Conservation (phyloP, 768 basidiomycete species). For the Podaxis sp. region DNA sequence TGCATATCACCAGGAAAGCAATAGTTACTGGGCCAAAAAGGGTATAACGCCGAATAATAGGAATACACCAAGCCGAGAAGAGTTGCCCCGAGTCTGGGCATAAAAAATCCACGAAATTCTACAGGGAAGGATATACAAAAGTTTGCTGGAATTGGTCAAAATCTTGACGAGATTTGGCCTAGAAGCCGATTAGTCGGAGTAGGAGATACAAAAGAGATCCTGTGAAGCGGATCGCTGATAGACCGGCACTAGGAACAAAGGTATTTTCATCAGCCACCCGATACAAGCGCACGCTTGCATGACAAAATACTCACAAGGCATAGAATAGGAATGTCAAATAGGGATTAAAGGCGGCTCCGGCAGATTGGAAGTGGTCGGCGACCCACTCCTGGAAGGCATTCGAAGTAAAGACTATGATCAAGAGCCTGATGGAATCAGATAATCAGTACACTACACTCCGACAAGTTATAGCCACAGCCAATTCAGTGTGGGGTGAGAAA, state of each 20-base stretch:
- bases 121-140: not conserved
- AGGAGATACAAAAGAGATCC: constrained; percentile 79
- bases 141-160: not conserved
- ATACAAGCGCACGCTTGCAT: not conserved
- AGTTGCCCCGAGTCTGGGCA: not conserved
- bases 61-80: not conserved
- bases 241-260: constrained; percentile 51
- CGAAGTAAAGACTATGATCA: constrained; percentile 77
- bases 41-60: not conserved
- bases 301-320: constrained; percentile 33
- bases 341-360: constrained; percentile 73
- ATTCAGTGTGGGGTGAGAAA: not conserved
- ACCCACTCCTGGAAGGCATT: constrained; percentile 75
- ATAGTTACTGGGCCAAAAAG: not conserved
- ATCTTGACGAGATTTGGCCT: constrained; percentile 10
- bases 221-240: constrained; percentile 76
- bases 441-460: constrained; percentile 2
- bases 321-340: constrained; percentile 83
- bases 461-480: constrained; percentile 4
- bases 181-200: constrained; percentile 66
- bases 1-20: constrained; percentile 9
- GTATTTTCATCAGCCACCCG: not conserved
- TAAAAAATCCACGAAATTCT: not conserved
- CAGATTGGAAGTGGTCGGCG: constrained; percentile 46
- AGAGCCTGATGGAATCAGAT: constrained; percentile 35